Evolutionary conservation across 2,329 filamentous ascomycete genomes (phyloP).

Genomic region (Penicillium sumatraense): DNA sequence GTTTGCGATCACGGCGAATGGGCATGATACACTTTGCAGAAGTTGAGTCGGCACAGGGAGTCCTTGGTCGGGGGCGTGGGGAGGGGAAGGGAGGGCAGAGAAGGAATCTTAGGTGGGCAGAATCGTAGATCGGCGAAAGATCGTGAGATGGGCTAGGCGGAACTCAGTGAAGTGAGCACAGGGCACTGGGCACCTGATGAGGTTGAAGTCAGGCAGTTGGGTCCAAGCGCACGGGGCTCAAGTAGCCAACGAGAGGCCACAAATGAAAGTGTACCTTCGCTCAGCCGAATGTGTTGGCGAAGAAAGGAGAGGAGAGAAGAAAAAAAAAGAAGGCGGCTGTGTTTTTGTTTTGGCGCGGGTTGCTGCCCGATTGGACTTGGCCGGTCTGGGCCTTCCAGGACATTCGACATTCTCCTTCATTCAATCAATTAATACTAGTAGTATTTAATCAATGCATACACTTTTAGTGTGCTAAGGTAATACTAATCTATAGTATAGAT

Average conservation of each 20-base stretch:
- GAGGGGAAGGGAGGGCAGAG: background rate
- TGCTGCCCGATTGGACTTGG: constrained; percentile 29
- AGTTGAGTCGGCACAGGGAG: background rate
- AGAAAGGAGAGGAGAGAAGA: background rate
- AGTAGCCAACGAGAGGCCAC: constrained; percentile 19
- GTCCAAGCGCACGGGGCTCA: constrained; percentile 26
- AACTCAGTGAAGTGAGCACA: background rate
- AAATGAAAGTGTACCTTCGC: background rate
- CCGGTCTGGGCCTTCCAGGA: background rate
- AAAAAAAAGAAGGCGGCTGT: constrained; percentile 21
- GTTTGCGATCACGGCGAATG: constrained; percentile 1
- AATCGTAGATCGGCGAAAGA: constrained; percentile 15
- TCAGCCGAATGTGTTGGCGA: constrained; percentile 15
- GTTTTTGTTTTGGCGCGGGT: constrained; percentile 32
- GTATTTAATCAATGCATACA: no score
- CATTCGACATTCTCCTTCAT: background rate
- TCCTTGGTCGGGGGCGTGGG: background rate
- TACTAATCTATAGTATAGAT: no score
- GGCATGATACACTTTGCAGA: constrained; percentile 6
- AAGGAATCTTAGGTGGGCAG: constrained; percentile 8
- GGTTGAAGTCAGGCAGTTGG: constrained; percentile 28
- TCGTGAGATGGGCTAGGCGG: constrained; percentile 1
- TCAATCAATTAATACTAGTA: background rate
- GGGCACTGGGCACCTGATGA: constrained; percentile 31
- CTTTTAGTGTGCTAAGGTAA: no score